phyloP scores from a whole-genome alignment of 2,329 filamentous ascomycete species.

The Paraconiothyrium brasiliense region DNA sequence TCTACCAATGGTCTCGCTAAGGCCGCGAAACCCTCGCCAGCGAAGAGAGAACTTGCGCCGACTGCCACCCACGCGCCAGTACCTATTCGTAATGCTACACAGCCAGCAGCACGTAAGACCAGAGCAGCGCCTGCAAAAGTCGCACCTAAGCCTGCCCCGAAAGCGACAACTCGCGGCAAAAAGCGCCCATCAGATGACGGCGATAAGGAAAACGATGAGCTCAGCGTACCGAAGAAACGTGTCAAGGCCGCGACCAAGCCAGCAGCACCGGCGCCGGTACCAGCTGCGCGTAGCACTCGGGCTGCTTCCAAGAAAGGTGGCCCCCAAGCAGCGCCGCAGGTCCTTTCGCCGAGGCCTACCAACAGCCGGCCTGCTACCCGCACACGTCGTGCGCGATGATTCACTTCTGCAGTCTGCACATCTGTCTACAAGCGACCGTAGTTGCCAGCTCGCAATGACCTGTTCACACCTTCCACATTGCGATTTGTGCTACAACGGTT shows the following conservation, averaged over 20 bases:
- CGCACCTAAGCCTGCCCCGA: slow-evolving; percentile 12
- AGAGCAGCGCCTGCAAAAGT: slow-evolving; percentile 16
- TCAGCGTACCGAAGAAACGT: slow-evolving; percentile 18
- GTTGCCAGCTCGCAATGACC: background rate
- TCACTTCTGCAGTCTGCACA: background rate
- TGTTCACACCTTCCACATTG: background rate
- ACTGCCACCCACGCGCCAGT: background rate
- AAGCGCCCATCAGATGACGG: slow-evolving; percentile 21
- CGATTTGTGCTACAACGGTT: background rate
- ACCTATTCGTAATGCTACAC: slow-evolving; percentile 12
- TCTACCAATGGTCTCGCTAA: slow-evolving; percentile 13
- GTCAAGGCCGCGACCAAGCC: slow-evolving; percentile 14
- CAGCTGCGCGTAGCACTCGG: slow-evolving; percentile 10
- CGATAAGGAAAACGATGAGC: slow-evolving; percentile 21
- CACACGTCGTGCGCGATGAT: slow-evolving; percentile 12
- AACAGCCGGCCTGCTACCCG: slow-evolving; percentile 17
- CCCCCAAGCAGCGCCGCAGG: slow-evolving; percentile 5
- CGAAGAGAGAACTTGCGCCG: slow-evolving; percentile 23
- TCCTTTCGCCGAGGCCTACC: slow-evolving; percentile 21
- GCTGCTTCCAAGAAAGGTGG: slow-evolving; percentile 17
- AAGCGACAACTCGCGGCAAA: slow-evolving; percentile 17
- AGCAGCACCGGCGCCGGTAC: background rate
- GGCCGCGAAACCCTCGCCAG: slow-evolving; percentile 22
- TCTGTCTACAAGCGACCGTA: background rate
- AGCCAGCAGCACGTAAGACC: slow-evolving; percentile 17